Base-by-base conservation (phyloP, 352 stramenopile genomes). In the Pythium utonaiense region DNA sequence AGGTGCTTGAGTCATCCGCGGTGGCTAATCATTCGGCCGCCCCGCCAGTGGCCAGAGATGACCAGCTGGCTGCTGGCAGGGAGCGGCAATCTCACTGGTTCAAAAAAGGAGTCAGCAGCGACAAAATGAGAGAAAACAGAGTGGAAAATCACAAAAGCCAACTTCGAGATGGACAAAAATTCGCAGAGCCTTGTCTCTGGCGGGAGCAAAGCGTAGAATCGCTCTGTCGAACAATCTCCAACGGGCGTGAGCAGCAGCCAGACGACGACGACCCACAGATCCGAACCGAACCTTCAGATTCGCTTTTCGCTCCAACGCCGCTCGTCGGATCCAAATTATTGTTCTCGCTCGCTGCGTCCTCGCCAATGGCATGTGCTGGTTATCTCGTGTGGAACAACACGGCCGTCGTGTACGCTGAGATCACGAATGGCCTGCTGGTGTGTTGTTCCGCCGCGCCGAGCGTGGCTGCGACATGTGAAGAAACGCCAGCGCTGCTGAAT, bases 361-460 rank as follows among this genome's bases (percentile, higher is more conserved):
- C 17, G 12, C 33, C 59, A n/a, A 91, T 91, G 82, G 77, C 79
- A 0, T 86, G 80, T 60, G 82, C 79, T 7, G 82, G 82, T 13
- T 88, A 80, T 57, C 70, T 91, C 55, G 68, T 88, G 49, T 64
- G 86, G n/a, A 74, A 73, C 56, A 83, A 80, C 70, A 75, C 66
- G 47, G 64, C 61, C 36, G 58, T 75, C 9, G 78, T 80, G 51
- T 85, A 78, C 54, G 82, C 85, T 30, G 76, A 89, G 71, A 75
- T 91, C 57, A 54, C 55, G 42, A 78, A 75, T 9, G 82, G 82
- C 19, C 62, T 80, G 57, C 57, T 89, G 22, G 53, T 80, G 27
- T 89, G 79, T 38, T 75, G 79, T 38, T 75, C 40, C n/a, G 40
- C 66, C 17, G 31, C 41, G 33, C 21, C 22, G 25, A n/a, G n/a